phyloP scores from a whole-genome alignment of 2,329 filamentous ascomycete species.

The Colletotrichum spinosum region DNA sequence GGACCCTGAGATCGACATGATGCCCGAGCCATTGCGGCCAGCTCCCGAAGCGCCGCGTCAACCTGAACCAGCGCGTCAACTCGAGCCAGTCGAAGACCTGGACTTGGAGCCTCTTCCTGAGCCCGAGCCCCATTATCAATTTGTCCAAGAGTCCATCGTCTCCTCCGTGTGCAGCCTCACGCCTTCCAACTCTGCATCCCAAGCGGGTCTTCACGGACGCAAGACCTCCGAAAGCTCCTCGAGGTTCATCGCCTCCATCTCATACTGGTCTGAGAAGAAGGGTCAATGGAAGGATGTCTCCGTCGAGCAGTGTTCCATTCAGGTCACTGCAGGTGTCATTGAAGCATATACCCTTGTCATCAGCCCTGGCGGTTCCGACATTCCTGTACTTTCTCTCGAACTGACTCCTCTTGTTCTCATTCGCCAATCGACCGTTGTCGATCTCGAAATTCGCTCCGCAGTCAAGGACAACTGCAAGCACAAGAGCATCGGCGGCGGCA shows the following conservation, averaged over 20 bases:
- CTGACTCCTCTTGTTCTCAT: conserved; percentile 92
- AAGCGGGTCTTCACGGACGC: conserved; percentile 71
- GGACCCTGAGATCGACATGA: conserved; percentile 38
- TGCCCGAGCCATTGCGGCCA: conserved; percentile 37
- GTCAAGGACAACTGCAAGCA: conserved; percentile 79
- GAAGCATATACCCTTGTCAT: conserved; percentile 64
- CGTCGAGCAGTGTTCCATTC: conserved; percentile 63
- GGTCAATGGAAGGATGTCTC: conserved; percentile 71
- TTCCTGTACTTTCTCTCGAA: conserved; percentile 77
- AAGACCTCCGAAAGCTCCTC: conserved; percentile 58
- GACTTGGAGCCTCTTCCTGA: conserved; percentile 3
- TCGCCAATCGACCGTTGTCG: conserved; percentile 89
- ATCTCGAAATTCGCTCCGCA: conserved; percentile 93
- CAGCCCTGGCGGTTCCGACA: conserved; percentile 41
- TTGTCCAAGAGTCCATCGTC: conserved; percentile 50
- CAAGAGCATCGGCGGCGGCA: conserved; percentile 72
- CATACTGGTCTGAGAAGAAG: conserved; percentile 70
- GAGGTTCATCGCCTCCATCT: conserved; percentile 66
- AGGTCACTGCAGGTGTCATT: conserved; percentile 69
- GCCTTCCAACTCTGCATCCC: conserved; percentile 86
- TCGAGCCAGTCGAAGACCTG: conserved; percentile 2
- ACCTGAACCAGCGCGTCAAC: background rate
- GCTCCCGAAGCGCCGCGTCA: conserved; percentile 1
- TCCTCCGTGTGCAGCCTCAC: conserved; percentile 72
- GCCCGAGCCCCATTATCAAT: conserved; percentile 5